Evolutionary conservation across 1,284 basidiomycete genomes (phyloP), one percentile per base, ranked within the genome.

Genomic region (Phaffia rhodozyma): DNA sequence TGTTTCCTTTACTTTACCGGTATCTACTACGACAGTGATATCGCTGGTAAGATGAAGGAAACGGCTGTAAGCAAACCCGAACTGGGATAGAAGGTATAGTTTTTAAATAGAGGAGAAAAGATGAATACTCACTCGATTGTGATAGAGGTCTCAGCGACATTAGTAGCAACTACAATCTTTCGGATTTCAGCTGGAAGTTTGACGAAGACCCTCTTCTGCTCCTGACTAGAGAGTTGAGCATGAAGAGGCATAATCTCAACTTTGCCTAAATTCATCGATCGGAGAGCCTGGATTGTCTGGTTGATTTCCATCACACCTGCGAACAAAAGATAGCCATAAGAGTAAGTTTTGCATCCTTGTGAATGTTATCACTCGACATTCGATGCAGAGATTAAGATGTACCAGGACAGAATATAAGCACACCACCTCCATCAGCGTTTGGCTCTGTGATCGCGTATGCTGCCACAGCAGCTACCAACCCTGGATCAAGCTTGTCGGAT

Each of bases 131-230:
- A 63, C 60, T 63, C 64, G 67, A 97, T 94, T 0, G 92, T 97
- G 67, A 97, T 91, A 4, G 89, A 92, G 1, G 92, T 96, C 82
- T 96, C 78, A 54, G 73, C 69, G 49, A 64, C 55, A 34, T 60
- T 96, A 9, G 92, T 96, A 0, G 91, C 82, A 0, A 85, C 88
- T 43, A 97, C 85, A 53, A 96, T 83, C 75, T 96, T 97, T 80
- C 91, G 86, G 65, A 79, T 81, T 21, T 43, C 57, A 0, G 80
- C 75, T 0, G 81, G 81, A 0, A 81, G 79, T 11, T 79, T 77
- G 69, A 93, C 89, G 72, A 97, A 97, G 0, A 93, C 88, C 5
- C 78, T 78, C 13, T 84, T 83, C 75, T 97, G 93, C 71, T 96
- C 92, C 21, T 86, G 83, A 53, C 80, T 86, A 0, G 89, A 85